Evolutionary conservation across 345 rosid genomes (phyloP).

Genomic region (Cardamine chenopodiifolia): DNA sequence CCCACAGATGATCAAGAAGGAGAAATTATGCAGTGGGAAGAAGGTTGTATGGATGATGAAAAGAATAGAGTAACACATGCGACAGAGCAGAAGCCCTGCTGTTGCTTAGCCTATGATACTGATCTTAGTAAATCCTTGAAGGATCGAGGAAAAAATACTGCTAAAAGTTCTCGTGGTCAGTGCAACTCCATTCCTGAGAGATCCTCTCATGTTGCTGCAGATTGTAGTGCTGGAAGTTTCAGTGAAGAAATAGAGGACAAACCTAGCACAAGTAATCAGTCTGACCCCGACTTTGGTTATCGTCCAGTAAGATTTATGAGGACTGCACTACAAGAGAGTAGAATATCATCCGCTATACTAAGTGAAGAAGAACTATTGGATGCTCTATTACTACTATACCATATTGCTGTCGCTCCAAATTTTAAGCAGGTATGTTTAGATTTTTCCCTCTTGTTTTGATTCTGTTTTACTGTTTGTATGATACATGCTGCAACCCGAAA

Average conservation of each 20-base stretch:
- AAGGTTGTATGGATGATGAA: conserved; percentile 91
- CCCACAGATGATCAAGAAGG: conserved; percentile 67
- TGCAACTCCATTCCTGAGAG: conserved; percentile 73
- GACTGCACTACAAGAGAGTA: conserved; percentile 58
- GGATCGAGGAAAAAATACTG: conserved; percentile 55
- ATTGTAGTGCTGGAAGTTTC: conserved; percentile 74
- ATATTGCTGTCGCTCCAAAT: conserved; percentile 91
- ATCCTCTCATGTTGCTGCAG: conserved; percentile 83
- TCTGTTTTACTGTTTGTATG: conserved; percentile 8
- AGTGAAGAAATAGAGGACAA: conserved; percentile 87
- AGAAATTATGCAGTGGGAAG: conserved; percentile 89
- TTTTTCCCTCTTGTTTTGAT: background rate
- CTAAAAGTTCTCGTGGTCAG: conserved; percentile 65
- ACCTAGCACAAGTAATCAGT: conserved; percentile 88
- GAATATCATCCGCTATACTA: conserved; percentile 61
- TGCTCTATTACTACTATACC: conserved; percentile 72
- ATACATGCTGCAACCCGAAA: conserved; percentile 6
- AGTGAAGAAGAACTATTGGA: conserved; percentile 95
- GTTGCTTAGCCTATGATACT: conserved; percentile 77
- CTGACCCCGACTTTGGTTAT: conserved; percentile 83
- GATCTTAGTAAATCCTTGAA: conserved; percentile 69
- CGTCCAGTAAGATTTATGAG: conserved; percentile 57
- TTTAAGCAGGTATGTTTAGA: conserved; percentile 75
- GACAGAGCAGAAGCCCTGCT: conserved; percentile 84
- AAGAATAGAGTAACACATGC: conserved; percentile 73